These are phyloP conservation scores for Carnegiea gigantea DNA, from an alignment of 179 eudicot genomes.

Conservation along the genomic window DNA sequence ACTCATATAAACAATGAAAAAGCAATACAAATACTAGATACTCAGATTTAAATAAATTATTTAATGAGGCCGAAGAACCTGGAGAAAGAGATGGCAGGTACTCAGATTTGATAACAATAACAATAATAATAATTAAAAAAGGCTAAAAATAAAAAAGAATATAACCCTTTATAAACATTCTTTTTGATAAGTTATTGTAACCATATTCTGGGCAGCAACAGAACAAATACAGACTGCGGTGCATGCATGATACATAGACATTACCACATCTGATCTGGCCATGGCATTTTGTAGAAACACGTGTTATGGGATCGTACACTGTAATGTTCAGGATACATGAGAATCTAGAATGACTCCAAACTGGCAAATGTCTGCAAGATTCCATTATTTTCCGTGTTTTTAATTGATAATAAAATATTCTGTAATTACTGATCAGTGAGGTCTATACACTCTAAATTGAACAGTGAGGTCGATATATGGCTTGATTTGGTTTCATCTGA, in stretches of 20 bases:
- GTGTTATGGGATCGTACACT: neutral
- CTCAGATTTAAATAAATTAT: neutral
- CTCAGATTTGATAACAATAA: neutral
- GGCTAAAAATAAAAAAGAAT: neutral
- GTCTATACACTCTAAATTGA: too few relatives aligned
- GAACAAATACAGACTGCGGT: neutral
- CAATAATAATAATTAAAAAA: too few relatives aligned
- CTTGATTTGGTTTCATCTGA: too few relatives aligned
- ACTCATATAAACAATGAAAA: too few relatives aligned
- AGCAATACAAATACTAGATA: too few relatives aligned
- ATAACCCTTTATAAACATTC: neutral
- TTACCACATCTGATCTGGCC: neutral
- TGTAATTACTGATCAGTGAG: neutral
- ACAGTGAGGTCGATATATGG: too few relatives aligned
- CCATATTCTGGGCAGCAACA: neutral
- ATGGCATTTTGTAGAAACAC: neutral
- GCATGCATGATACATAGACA: neutral
- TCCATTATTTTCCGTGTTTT: neutral
- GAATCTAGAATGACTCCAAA: neutral
- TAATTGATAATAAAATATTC: too few relatives aligned
- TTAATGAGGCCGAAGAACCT: neutral
- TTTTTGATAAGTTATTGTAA: neutral
- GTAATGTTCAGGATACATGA: neutral
- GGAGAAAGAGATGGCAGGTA: neutral
- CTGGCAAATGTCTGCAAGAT: neutral